Evolutionary conservation across 805 yeast genomes (phyloP), one percentile per base, ranked within the genome.

Genomic region (Brettanomyces anomalus): DNA sequence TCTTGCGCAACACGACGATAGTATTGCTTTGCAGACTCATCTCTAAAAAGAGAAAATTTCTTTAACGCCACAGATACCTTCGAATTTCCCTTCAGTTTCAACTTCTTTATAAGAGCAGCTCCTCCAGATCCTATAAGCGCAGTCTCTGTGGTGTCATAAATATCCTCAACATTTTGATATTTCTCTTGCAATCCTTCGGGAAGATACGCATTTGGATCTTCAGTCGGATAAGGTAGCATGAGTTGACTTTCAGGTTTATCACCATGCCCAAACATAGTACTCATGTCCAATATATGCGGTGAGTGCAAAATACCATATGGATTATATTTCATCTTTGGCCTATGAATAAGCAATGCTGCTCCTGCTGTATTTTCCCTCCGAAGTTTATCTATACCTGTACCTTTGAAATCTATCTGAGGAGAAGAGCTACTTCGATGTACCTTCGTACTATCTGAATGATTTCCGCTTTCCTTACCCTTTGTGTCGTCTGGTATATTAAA

Each of bases 1-100:
- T 84, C 94, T 46, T 76, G 74, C 2, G 72, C 53, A 4, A 85
- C 81, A 46, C 93, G 64, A 42, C 66, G 60, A 61, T 83, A 84
- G 54, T 82, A 84, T 26, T 74, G 76, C 13, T 72, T 74, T 10
- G 81, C 79, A 3, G 72, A 15, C 34, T 52, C 56, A 8, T 37
- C 33, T 11, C 40, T 59, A 43, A 83, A 71, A 39, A 81, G 60
- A 7, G 72, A 65, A 51, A 84, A 77, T 54, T 76, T 76, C 58
- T 84, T 84, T 54, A 83, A 66, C 0, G 90, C 90, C 58, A 62
- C 81, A 5, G 69, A 49, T 44, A 70, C 68, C 43, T 68, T 68
- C 18, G 60, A 56, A 19, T 57, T 50, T 14, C 39, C 39, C 34
- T 63, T 58, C 14, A 64, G 57, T 41, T 60, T 53, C 3, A 74